These are phyloP conservation scores for Quercus bicolor DNA, from an alignment of 306 rosid species.

Conservation along the genomic window DNA sequence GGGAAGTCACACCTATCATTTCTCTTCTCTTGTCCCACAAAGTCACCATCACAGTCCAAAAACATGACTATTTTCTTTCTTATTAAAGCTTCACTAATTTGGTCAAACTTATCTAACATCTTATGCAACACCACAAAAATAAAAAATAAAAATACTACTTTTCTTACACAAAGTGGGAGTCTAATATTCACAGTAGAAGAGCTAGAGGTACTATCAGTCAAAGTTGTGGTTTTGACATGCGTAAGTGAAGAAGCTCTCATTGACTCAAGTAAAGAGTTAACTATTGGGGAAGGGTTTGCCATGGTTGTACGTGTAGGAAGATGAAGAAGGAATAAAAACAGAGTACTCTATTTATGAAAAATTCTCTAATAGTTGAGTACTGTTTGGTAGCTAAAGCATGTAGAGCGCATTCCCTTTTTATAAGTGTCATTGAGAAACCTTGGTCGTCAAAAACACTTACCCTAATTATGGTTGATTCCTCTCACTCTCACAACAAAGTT, in stretches of 20 bases:
- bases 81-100: conserved; percentile 62
- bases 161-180: background rate
- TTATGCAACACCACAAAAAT: background rate
- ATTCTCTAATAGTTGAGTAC: no score
- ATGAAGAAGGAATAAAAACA: conserved; percentile 16
- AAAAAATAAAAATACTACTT: no score
- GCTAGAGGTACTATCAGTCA: conserved; percentile 33
- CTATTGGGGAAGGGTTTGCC: conserved; percentile 32
- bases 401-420: no score
- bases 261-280: conserved; percentile 75
- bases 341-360: background rate
- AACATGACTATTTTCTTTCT: conserved; percentile 88
- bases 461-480: background rate
- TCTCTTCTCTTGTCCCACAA: no score
- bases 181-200: conserved; percentile 65
- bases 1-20: no score
- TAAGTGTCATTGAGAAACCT: no score
- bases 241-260: conserved; percentile 91
- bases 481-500: no score
- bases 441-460: no score
- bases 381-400: no score
- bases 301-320: background rate
- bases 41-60: conserved; percentile 51
- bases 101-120: conserved; percentile 62
- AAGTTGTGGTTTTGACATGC: conserved; percentile 45